Conservation (phyloP, 1,284 basidiomycete genomes). For the Ceratobasidium sp. region DNA sequence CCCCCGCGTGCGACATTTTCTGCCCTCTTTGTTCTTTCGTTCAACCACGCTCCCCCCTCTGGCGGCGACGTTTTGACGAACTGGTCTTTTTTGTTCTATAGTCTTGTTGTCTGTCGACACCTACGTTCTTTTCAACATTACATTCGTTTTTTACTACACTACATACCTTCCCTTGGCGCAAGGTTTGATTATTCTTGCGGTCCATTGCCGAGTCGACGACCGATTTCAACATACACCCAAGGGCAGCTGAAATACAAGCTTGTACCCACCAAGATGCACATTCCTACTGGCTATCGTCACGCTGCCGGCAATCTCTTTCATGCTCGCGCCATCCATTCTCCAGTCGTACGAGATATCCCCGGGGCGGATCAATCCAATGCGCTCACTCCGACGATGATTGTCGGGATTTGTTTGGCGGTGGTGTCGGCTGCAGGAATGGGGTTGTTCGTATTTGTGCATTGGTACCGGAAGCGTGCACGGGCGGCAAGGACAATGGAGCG, state of each 20-base stretch:
- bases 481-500: conserved; percentile 24
- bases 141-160: conserved; percentile 7
- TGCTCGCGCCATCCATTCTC: background rate
- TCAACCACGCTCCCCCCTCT: background rate
- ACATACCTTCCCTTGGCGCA: background rate
- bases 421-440: background rate
- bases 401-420: conserved; percentile 21
- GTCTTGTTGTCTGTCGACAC: background rate
- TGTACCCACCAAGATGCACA: conserved; percentile 22
- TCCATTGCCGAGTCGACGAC: background rate
- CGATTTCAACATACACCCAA: background rate
- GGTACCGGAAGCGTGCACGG: background rate
- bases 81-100: background rate
- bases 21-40: background rate
- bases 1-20: conserved; percentile 5
- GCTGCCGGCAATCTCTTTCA: background rate
- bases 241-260: conserved; percentile 10
- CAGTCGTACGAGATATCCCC: background rate
- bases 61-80: conserved; percentile 10
- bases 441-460: background rate
- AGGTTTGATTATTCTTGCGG: background rate
- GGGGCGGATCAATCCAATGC: background rate
- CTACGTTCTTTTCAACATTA: conserved; percentile 32
- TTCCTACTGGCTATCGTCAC: background rate
- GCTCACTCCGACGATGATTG: conserved; percentile 11